These are phyloP conservation scores for Torulaspora indica DNA, from an alignment of 805 yeast genomes.

Conservation along the genomic window DNA sequence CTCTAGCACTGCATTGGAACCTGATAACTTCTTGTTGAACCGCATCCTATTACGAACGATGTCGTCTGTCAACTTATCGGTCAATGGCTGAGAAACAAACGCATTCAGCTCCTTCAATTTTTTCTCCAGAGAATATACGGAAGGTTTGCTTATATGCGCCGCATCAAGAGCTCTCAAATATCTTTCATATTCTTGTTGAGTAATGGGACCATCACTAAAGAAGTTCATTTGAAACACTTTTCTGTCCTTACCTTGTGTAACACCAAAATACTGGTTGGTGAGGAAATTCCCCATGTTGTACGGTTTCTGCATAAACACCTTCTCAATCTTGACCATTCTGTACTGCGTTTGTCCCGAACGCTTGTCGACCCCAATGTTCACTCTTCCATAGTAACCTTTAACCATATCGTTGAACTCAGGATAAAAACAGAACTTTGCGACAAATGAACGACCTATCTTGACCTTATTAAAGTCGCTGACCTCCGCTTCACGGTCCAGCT, in stretches of 20 bases:
- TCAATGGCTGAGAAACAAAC: conserved; percentile 61
- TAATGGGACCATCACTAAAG: conserved; percentile 72
- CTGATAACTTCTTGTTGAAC: conserved; percentile 52
- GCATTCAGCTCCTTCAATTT: conserved; percentile 59
- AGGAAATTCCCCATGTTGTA: conserved; percentile 47
- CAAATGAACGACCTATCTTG: conserved; percentile 70
- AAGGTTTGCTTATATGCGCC: conserved; percentile 49
- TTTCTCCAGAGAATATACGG: conserved; percentile 56
- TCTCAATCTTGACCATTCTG: conserved; percentile 78
- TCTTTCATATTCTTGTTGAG: conserved; percentile 65
- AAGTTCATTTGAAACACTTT: conserved; percentile 72
- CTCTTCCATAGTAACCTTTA: conserved; percentile 72
- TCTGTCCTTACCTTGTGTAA: conserved; percentile 76
- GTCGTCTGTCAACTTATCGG: conserved; percentile 68
- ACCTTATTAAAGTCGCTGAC: conserved; percentile 65
- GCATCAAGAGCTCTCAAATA: conserved; percentile 59
- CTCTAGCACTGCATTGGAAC: conserved; percentile 71
- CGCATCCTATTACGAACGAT: conserved; percentile 70
- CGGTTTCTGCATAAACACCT: conserved; percentile 49
- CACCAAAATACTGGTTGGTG: conserved; percentile 58
- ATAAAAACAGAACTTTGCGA: conserved; percentile 72
- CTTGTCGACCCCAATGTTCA: conserved; percentile 70
- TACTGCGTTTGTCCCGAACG: conserved; percentile 62
- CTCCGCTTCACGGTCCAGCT: conserved; percentile 43
- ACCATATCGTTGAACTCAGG: conserved; percentile 71